Conservation (phyloP, 179 eudicot genomes). For the Nepenthes alata region DNA sequence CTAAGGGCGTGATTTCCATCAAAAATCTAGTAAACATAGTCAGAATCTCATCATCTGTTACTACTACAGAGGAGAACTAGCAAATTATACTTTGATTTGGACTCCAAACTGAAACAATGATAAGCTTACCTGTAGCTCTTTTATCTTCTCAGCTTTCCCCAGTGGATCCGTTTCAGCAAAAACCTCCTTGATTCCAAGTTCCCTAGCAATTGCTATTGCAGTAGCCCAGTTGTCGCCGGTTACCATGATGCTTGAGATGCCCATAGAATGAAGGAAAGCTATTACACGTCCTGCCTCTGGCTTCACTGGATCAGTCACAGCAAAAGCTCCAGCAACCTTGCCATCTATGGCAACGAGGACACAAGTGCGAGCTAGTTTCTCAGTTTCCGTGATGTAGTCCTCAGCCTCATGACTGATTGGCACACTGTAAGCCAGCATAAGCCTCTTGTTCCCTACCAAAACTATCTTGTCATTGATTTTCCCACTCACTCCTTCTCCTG, state of each 20-base stretch:
- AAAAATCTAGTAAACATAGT: too few species aligned
- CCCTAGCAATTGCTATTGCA: constrained; percentile 68
- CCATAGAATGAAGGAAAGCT: constrained; percentile 59
- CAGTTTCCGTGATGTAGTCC: constrained; percentile 42
- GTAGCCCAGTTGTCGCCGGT: constrained; percentile 98
- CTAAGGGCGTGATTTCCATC: too few species aligned
- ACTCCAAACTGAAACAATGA: too few species aligned
- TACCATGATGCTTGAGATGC: constrained; percentile 76
- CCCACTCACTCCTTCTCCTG: constrained; percentile 86
- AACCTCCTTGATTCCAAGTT: constrained; percentile 67
- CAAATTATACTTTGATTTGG: too few species aligned
- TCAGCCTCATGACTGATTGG: constrained; percentile 49
- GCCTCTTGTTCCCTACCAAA: constrained; percentile 81
- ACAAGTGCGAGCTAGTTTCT: constrained; percentile 73
- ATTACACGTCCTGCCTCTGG: constrained; percentile 78
- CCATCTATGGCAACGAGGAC: constrained; percentile 74
- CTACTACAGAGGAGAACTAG: too few species aligned
- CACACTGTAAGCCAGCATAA: constrained; percentile 44
- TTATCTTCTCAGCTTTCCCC: constrained; percentile 81
- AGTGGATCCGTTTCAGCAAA: constrained; percentile 86
- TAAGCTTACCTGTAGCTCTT: constrained; percentile 71
- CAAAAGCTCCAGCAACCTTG: constrained; percentile 70
- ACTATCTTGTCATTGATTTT: constrained; percentile 56
- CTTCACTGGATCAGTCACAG: constrained; percentile 93
- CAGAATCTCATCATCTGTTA: too few species aligned